Evolutionary conservation across 768 basidiomycete species (phyloP).

Genomic region (Hebeloma cylindrosporum): DNA sequence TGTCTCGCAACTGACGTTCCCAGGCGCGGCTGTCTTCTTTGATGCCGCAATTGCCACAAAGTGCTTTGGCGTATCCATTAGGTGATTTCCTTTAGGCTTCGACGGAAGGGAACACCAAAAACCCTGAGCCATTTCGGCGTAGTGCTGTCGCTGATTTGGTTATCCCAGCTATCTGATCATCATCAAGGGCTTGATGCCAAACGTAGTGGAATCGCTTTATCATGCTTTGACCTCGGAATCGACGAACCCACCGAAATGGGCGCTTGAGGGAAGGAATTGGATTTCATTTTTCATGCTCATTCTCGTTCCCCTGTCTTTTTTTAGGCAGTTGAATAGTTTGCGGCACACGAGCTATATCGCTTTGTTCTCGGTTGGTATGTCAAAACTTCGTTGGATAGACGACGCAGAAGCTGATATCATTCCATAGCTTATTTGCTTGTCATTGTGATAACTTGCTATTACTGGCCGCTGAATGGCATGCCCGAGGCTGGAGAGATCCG

Average conservation of each 20-base stretch:
- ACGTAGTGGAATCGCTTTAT: constrained; percentile 80
- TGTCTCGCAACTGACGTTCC: constrained; percentile 84
- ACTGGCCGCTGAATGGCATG: constrained; percentile 68
- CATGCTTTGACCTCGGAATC: constrained; percentile 69
- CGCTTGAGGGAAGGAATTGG: constrained; percentile 80
- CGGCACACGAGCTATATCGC: constrained; percentile 91
- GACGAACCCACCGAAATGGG: constrained; percentile 72
- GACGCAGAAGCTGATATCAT: background rate
- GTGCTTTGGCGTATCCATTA: constrained; percentile 95
- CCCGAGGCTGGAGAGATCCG: constrained; percentile 64
- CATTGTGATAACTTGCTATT: constrained; percentile 81
- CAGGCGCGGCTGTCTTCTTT: constrained; percentile 83
- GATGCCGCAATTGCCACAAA: constrained; percentile 95
- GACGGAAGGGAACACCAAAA: background rate
- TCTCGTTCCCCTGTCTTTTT: constrained; percentile 79
- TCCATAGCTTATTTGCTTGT: constrained; percentile 68
- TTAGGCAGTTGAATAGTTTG: constrained; percentile 81
- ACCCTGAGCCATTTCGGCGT: constrained; percentile 10
- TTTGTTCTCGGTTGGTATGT: constrained; percentile 83
- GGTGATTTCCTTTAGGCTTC: constrained; percentile 41
- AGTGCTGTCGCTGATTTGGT: constrained; percentile 6
- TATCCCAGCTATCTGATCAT: constrained; percentile 78
- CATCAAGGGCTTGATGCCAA: constrained; percentile 91
- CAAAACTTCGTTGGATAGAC: background rate
- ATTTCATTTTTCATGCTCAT: constrained; percentile 73